A percentile compares a stretch with the other conserved stretches of the same genome.
Evolutionary conservation across 1,139 yeast species (phyloP).

Genomic region (Zygotorulaspora mrakii): DNA sequence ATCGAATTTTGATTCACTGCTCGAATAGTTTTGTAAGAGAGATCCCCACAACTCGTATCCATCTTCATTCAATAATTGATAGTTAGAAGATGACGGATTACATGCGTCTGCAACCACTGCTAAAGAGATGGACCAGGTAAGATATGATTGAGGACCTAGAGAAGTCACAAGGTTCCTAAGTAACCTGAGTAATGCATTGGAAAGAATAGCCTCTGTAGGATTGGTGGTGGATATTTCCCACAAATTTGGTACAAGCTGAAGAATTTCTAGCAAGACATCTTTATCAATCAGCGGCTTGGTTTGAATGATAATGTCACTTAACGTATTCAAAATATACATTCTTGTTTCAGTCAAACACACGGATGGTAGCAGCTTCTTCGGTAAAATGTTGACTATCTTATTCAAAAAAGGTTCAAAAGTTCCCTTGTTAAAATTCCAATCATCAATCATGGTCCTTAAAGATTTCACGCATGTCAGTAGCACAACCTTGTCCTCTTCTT

Average conservation of each 20-base stretch:
- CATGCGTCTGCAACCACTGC: conserved; percentile 65
- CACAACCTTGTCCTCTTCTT: conserved; percentile 68
- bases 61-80: conserved; percentile 72
- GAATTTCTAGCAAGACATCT: conserved; percentile 49
- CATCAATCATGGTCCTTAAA: conserved; percentile 65
- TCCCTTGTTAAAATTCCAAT: conserved; percentile 75
- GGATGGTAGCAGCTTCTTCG: conserved; percentile 46
- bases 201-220: conserved; percentile 58
- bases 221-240: conserved; percentile 64
- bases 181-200: conserved; percentile 68
- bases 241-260: conserved; percentile 61
- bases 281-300: conserved; percentile 58
- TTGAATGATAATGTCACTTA: conserved; percentile 62
- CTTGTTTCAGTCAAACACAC: conserved; percentile 70
- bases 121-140: conserved; percentile 59
- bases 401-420: conserved; percentile 65
- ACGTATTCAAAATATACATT: conserved; percentile 60
- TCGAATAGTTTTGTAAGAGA: conserved; percentile 51
- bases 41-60: conserved; percentile 84
- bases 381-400: conserved; percentile 46
- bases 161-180: conserved; percentile 63
- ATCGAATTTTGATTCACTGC: conserved; percentile 27
- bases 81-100: conserved; percentile 57
- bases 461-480: conserved; percentile 72
- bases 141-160: conserved; percentile 54